Evolutionary conservation across 768 basidiomycete species (phyloP).

Genomic region (Boletellus ananiceps): DNA sequence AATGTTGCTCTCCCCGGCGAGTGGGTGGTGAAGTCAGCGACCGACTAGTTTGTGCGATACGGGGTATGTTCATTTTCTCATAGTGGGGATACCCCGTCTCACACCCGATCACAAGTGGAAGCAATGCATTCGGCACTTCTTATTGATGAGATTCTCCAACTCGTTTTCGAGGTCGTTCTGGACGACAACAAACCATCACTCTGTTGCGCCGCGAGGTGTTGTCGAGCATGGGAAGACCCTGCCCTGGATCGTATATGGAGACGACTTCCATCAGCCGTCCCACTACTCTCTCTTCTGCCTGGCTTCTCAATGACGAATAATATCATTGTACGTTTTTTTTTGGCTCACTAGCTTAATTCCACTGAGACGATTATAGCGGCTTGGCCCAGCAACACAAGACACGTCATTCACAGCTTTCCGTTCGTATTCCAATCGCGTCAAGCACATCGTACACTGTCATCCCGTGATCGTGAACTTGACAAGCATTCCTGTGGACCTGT

Average conservation of each 20-base stretch:
- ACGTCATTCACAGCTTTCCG: constrained; percentile 6
- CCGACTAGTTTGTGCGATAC: background rate
- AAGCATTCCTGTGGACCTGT: constrained; percentile 1
- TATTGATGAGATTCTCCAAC: constrained; percentile 47
- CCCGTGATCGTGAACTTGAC: constrained; percentile 6
- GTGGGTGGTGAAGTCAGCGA: background rate
- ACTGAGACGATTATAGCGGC: constrained; percentile 9
- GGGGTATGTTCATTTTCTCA: constrained; percentile 5
- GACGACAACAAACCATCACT: constrained; percentile 31
- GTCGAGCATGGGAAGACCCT: constrained; percentile 45
- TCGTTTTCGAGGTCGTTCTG: constrained; percentile 35
- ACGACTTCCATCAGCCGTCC: constrained; percentile 37
- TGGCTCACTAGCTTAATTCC: background rate
- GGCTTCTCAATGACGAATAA: constrained; percentile 9
- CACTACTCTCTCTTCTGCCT: constrained; percentile 37
- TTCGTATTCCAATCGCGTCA: constrained; percentile 25
- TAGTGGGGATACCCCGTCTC: background rate
- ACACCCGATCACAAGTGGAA: background rate
- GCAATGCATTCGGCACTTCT: constrained; percentile 43
- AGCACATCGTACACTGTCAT: constrained; percentile 21
- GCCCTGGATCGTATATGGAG: constrained; percentile 46
- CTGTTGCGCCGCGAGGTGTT: constrained; percentile 36
- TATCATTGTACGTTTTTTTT: constrained; percentile 12
- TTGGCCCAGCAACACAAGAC: constrained; percentile 3
- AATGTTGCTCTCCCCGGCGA: background rate